Conservation (phyloP, 225 moss, liverwort and hornwort species). For the Climacium dendroides region DNA sequence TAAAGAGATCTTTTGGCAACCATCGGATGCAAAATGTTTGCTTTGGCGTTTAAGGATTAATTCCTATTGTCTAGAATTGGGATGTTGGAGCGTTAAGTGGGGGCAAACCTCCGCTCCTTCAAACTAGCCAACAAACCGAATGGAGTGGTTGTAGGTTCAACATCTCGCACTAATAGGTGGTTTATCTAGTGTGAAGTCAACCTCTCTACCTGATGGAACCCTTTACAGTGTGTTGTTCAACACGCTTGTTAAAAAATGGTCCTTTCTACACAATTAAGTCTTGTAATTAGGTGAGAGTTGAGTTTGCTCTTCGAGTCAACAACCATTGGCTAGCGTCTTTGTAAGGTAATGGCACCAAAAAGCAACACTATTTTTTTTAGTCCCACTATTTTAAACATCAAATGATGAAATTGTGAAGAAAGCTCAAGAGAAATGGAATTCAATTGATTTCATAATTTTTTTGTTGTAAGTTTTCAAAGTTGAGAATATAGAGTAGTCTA, state of each 20-base stretch:
- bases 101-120: accelerated
- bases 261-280: accelerated
- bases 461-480: neutral
- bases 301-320: accelerated
- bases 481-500: accelerated
- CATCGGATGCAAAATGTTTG: too few species aligned
- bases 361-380: neutral
- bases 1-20: too few species aligned
- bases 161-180: too few species aligned
- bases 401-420: neutral
- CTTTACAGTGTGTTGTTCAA: too few species aligned
- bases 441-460: neutral
- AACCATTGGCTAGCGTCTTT: neutral
- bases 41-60: too few species aligned
- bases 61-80: accelerated
- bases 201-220: too few species aligned
- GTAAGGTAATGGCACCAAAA: neutral
- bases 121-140: accelerated
- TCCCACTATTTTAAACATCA: neutral
- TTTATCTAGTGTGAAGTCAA: too few species aligned
- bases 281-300: neutral
- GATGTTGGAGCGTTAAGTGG: neutral
- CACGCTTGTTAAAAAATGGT: too few species aligned
- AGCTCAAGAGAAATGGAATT: neutral
- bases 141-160: too few species aligned